A percentile compares a stretch with the other conserved stretches of the same genome.
Evolutionary conservation across 345 rosid species (phyloP).

Genomic region (Boechera retrofracta): DNA sequence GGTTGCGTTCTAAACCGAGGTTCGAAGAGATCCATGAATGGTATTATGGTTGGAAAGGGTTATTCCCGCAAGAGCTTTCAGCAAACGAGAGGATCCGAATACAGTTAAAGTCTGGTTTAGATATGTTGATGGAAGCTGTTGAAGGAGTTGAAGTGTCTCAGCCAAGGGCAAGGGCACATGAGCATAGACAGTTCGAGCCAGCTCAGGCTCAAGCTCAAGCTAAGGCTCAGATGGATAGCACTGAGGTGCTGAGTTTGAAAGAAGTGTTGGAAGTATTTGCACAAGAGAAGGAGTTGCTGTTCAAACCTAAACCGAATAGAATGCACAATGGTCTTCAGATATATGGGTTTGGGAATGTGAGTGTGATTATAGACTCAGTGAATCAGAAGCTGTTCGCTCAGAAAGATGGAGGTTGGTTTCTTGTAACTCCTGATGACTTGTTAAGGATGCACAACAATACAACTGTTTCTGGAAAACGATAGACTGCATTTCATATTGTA

Average conservation of each 20-base stretch:
- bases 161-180: slow-evolving; percentile 64
- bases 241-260: slow-evolving; percentile 67
- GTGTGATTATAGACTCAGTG: slow-evolving; percentile 68
- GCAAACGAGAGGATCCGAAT: slow-evolving; percentile 77
- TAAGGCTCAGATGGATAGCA: slow-evolving; percentile 48
- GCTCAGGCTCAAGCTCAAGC: slow-evolving; percentile 56
- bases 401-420: slow-evolving; percentile 71
- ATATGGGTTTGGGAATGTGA: slow-evolving; percentile 84
- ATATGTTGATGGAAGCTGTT: slow-evolving; percentile 80
- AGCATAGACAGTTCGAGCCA: slow-evolving; percentile 71
- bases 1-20: slow-evolving; percentile 75
- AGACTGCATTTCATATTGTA: slow-evolving; percentile 27
- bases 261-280: slow-evolving; percentile 89
- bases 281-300: slow-evolving; percentile 75
- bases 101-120: slow-evolving; percentile 72
- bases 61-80: slow-evolving; percentile 79
- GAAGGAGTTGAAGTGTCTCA: slow-evolving; percentile 74
- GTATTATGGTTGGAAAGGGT: slow-evolving; percentile 81
- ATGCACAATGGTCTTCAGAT: slow-evolving; percentile 82
- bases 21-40: slow-evolving; percentile 79
- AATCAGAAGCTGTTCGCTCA: slow-evolving; percentile 76
- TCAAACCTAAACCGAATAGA: slow-evolving; percentile 81
- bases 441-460: slow-evolving; percentile 74
- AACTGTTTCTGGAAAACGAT: slow-evolving; percentile 51
- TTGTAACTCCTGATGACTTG: slow-evolving; percentile 73